Percentiles rank a stretch among this genome's conserved stretches.
Evolutionary conservation across 2,329 filamentous ascomycete genomes (phyloP).

Genomic region (Talaromyces verruculosus): DNA sequence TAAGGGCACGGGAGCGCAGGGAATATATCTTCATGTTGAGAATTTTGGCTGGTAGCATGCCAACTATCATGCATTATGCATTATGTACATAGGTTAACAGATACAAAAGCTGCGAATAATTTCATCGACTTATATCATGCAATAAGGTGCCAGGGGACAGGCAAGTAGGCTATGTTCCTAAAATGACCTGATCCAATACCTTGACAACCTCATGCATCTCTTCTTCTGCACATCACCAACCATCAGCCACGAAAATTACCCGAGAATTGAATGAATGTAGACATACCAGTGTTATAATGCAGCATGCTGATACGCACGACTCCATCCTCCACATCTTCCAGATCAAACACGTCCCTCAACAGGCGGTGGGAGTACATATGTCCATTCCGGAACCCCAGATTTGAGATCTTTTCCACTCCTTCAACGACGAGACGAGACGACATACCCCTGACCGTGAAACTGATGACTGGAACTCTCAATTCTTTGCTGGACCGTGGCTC

Average conservation of each 20-base stretch:
- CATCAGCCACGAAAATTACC: background rate
- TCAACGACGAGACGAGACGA: background rate
- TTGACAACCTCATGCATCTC: background rate
- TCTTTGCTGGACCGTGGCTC: background rate
- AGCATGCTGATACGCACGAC: background rate
- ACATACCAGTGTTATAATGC: background rate
- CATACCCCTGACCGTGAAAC: background rate
- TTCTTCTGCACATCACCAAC: background rate
- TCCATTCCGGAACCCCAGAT: background rate
- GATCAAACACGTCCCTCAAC: background rate
- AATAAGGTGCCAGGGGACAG: no score
- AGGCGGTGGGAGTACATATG: background rate
- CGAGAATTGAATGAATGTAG: background rate
- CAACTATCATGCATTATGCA: background rate
- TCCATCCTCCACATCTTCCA: background rate
- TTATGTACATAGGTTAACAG: conserved; percentile 5
- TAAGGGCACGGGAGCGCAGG: conserved; percentile 66
- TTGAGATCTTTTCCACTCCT: background rate
- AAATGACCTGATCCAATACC: background rate
- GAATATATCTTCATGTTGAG: conserved; percentile 61
- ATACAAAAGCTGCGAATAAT: no score
- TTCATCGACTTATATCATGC: no score
- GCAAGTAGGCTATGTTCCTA: background rate
- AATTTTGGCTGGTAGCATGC: conserved; percentile 20
- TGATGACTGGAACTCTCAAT: background rate